Evolutionary conservation across 306 rosid species (phyloP), one percentile per base, ranked within the genome.

Genomic region (Begonia fuchsioides): DNA sequence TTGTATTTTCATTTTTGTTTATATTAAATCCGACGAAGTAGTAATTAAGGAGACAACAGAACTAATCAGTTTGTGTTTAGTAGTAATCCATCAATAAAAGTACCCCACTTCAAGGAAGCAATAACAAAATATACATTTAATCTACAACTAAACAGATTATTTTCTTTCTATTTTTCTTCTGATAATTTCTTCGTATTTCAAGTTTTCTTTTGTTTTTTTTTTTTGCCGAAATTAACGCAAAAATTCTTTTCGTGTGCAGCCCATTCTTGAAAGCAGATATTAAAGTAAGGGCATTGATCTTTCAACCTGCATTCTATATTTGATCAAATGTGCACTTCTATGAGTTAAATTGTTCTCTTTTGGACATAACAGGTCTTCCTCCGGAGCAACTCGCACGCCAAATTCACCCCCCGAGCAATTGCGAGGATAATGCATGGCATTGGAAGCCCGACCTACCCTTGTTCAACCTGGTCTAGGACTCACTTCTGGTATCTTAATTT

Each of bases 401-500:
- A 76, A 64, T 79, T 79, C 74, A 84, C 93, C 52, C 95, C 98
- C 53, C 75, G 97, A 78, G 95, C 97, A 19, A 47, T 77, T 64
- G 93, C 98, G 35, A 90, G 95, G 71, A 70, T 88, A 64, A 78
- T 84, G 93, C 97, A 88, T 49, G 97, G 95, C 66, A 72, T 90
- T 70, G 82, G 77, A 56, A 90, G 97, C 79, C 97, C 95, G 44
- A 74, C 95, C 35, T 90, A 90, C 68, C 74, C 97, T 58, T 76
- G 93, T 44, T 40, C 86, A 60, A 47, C 53, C 47, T 90, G 97
- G 97, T 77, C 76, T 52, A 81, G 58, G 72, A 81, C 97, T 63
- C 92, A 90, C 68, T 84, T 90, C 76, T 90, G 95, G 98, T 90
- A 79, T 2, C 55, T 41, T 13, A 56, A 47, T 39, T 49, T 32